phyloP scores from a whole-genome alignment of 2,329 filamentous ascomycete genomes.

The Aspergillus glaucus region DNA sequence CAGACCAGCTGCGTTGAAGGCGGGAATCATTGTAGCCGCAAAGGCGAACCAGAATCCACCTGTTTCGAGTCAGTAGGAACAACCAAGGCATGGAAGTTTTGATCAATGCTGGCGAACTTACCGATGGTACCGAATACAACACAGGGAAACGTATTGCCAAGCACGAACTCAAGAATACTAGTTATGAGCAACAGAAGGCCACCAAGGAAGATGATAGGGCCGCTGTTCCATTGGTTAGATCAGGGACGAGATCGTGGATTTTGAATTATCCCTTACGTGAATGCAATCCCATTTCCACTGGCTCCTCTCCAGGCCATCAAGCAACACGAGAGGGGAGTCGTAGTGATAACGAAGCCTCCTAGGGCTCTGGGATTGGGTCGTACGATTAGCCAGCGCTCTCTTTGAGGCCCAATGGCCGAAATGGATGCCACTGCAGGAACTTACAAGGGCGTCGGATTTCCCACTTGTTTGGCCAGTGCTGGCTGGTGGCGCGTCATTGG shows the following conservation, averaged over 20 bases:
- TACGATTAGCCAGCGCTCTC: constrained; percentile 1
- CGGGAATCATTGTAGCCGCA: constrained; percentile 49
- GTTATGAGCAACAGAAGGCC: constrained; percentile 49
- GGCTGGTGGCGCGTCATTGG: constrained; percentile 27
- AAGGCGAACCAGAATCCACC: constrained; percentile 52
- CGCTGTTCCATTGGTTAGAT: constrained; percentile 26
- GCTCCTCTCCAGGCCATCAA: constrained; percentile 23
- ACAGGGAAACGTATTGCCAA: constrained; percentile 55
- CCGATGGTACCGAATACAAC: constrained; percentile 53
- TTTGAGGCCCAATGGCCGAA: background rate
- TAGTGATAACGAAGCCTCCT: constrained; percentile 21
- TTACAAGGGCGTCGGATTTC: constrained; percentile 30
- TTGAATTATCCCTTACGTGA: constrained; percentile 15
- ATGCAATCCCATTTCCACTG: constrained; percentile 18
- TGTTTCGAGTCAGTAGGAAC: constrained; percentile 4
- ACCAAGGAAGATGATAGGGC: constrained; percentile 48
- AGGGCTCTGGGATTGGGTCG: constrained; percentile 9
- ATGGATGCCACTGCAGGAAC: background rate
- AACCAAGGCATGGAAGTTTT: background rate
- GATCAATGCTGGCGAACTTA: constrained; percentile 10
- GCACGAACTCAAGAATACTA: constrained; percentile 51
- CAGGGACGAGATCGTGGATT: background rate
- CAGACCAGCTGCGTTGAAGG: constrained; percentile 46
- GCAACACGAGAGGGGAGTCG: constrained; percentile 19
- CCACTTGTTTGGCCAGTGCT: constrained; percentile 22